Conservation (phyloP, 2,329 filamentous ascomycete species). For the Lachnum nothofagi region DNA sequence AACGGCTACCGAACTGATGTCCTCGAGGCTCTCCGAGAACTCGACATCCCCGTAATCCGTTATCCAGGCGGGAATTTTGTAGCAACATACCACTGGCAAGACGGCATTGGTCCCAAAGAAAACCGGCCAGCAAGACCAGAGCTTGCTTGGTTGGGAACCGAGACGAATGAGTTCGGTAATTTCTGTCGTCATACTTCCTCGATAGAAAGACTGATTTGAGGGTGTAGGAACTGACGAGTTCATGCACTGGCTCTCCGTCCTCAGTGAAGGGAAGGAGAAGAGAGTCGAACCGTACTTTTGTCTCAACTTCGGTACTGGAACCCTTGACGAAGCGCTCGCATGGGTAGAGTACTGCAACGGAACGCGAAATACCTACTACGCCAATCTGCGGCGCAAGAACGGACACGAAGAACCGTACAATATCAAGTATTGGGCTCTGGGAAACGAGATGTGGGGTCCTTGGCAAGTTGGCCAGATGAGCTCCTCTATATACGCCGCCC, state of each 20-base stretch:
- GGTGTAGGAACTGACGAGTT: constrained; percentile 66
- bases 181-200: background rate
- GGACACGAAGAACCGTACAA: constrained; percentile 73
- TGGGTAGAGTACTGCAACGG: constrained; percentile 89
- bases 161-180: constrained; percentile 70
- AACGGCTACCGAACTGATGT: constrained; percentile 77
- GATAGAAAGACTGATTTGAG: background rate
- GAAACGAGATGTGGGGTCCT: constrained; percentile 54
- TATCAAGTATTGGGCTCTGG: constrained; percentile 81
- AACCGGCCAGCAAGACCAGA: constrained; percentile 61
- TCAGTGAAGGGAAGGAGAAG: constrained; percentile 55
- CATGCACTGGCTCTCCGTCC: constrained; percentile 69
- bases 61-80: constrained; percentile 83
- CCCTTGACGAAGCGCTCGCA: constrained; percentile 51
- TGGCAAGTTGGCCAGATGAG: constrained; percentile 52
- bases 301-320: constrained; percentile 77
- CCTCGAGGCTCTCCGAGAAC: constrained; percentile 64
- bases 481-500: constrained; percentile 51
- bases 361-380: constrained; percentile 71
- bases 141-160: constrained; percentile 72
- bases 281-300: constrained; percentile 73
- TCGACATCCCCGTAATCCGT: constrained; percentile 70
- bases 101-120: constrained; percentile 71
- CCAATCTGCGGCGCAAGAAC: constrained; percentile 71
- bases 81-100: constrained; percentile 80